Evolutionary conservation across 2,329 filamentous ascomycete species (phyloP), one percentile per base, ranked within the genome.

Genomic region (Beauveria sp.): DNA sequence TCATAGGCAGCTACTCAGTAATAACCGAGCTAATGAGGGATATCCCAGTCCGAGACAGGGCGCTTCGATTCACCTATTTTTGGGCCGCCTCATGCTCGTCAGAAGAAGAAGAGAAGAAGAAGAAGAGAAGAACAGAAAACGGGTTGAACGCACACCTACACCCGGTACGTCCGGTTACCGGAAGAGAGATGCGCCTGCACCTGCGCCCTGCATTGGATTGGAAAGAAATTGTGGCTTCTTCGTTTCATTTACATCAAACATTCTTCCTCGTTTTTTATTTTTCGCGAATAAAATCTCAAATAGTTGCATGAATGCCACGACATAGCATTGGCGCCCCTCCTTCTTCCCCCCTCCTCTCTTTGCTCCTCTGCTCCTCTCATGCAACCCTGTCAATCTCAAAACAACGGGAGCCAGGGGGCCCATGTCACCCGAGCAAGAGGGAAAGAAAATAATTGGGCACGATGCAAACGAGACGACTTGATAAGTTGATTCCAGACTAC

Each of bases 51-150:
- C 53, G 49, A 62, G 60, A 62, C 61, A 55, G 4, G 28, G 28
- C 43, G 18, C 24, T 22, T 49, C 59, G 54, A 53, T 53, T 62
- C 54, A 52, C 28, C 61, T 62, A 58, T 62, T 62, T 54, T 62
- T 31, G 46, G 46, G 34, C 20, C 12, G 20, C 31, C 20, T 18
- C 26, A 46, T 54, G 59, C 6, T 20, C 5, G 18, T 26, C 40
- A 43, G 42, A 12, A 24, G 14, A 18, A 53, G 18, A 40, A 16
- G 26, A n/a, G 14, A 54, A 28, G 28, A 48, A 52, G 26, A 42
- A 61, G 48, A 31, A 22, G 46, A 43, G n/a, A 46, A 20, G 3
- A n/a, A 22, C 22, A 4, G 8, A 49, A 28, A 18, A n/a, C 48
- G 18, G 4, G 8, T 6, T 14, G 12, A 38, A 38, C 14, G 34